Percentiles rank a stretch among this genome's conserved stretches.
Evolutionary conservation across 2,329 filamentous ascomycete species (phyloP).

Genomic region (Ilyonectria robusta): DNA sequence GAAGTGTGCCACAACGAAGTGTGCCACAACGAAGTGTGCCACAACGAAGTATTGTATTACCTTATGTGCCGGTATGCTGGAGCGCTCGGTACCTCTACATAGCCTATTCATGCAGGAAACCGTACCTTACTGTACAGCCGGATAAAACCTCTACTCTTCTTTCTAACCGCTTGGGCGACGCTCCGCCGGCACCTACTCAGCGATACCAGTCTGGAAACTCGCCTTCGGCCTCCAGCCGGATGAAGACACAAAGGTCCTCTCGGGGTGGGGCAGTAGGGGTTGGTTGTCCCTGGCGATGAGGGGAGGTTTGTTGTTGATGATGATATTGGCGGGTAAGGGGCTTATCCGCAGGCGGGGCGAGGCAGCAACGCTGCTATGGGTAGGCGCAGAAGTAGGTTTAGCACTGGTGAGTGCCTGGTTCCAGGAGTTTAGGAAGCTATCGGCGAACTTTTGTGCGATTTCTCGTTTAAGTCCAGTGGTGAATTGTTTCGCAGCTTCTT

Average conservation of each 20-base stretch:
- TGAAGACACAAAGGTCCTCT: constrained; percentile 33
- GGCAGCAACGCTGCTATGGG: constrained; percentile 2
- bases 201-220: too few relatives aligned
- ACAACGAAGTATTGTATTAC: too few relatives aligned
- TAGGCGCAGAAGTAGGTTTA: constrained; percentile 4
- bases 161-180: too few relatives aligned
- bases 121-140: too few relatives aligned
- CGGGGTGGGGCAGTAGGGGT: constrained; percentile 23
- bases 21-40: too few relatives aligned
- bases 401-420: constrained; percentile 22
- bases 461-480: constrained; percentile 18
- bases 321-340: constrained; percentile 11
- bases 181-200: too few relatives aligned
- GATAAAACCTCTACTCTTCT: too few relatives aligned
- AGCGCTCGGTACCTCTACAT: too few relatives aligned
- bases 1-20: too few relatives aligned
- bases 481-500: constrained; percentile 28
- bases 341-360: constrained; percentile 2
- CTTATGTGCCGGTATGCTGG: too few relatives aligned
- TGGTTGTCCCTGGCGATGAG: constrained; percentile 32
- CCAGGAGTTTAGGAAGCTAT: constrained; percentile 30
- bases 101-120: too few relatives aligned
- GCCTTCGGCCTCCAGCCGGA: constrained; percentile 30
- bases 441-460: not conserved
- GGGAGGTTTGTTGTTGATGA: not conserved